Conservation (phyloP, 2,329 filamentous ascomycete species). For the Trichoderma sp. region DNA sequence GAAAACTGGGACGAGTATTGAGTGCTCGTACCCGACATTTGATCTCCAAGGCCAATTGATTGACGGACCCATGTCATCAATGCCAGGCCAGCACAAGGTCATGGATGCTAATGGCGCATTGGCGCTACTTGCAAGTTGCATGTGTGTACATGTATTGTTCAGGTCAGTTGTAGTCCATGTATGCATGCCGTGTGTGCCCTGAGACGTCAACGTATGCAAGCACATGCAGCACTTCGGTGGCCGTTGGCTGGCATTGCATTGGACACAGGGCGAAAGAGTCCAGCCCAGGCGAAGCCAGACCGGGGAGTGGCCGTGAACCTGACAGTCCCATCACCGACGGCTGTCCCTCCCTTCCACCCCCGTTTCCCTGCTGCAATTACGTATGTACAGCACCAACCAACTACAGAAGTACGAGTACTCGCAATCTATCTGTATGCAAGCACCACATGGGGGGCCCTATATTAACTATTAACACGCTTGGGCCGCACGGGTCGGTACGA, state of each 20-base stretch:
- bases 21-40: background rate
- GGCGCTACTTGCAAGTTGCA: background rate
- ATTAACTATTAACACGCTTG: background rate
- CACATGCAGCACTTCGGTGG: background rate
- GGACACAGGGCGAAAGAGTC: too few relatives aligned
- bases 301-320: background rate
- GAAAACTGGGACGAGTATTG: background rate
- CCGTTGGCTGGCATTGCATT: background rate
- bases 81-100: background rate
- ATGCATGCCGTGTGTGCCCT: background rate
- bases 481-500: background rate
- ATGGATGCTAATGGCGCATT: background rate
- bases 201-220: background rate
- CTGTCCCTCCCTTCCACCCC: background rate
- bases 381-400: too few relatives aligned
- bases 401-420: background rate
- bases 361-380: background rate
- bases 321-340: background rate
- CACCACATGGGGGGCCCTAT: background rate
- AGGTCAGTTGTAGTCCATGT: background rate
- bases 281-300: background rate
- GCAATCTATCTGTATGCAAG: background rate
- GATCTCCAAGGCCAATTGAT: background rate
- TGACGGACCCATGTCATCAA: background rate
- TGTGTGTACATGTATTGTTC: background rate